Conservation (phyloP, 2,329 filamentous ascomycete genomes). For the Penicillium sp. region DNA sequence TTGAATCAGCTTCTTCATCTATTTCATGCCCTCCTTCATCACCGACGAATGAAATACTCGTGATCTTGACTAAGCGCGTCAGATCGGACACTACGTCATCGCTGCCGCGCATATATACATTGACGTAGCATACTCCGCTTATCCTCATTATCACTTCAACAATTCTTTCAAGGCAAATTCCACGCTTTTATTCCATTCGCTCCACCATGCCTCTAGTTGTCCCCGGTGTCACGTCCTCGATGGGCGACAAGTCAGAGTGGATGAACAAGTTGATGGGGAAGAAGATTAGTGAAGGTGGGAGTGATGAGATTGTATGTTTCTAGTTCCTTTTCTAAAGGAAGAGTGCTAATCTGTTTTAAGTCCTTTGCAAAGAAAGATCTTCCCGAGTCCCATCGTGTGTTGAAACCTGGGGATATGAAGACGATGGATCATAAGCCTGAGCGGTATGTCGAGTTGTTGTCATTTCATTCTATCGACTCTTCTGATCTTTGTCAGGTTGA, state of each 20-base stretch:
- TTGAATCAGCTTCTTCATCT: too few species aligned
- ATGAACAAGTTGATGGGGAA: slow-evolving; percentile 44
- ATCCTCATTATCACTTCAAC: too few species aligned
- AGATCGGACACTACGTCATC: too few species aligned
- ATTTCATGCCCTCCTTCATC: too few species aligned
- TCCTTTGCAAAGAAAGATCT: slow-evolving; percentile 45
- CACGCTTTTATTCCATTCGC: too few species aligned
- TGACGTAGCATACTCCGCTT: background rate
- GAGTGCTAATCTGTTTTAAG: too few species aligned
- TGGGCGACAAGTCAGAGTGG: slow-evolving; percentile 39
- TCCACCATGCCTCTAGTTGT: slow-evolving; percentile 45
- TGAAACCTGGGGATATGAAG: slow-evolving; percentile 36
- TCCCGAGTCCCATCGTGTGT: slow-evolving; percentile 40
- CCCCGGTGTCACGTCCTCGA: slow-evolving; percentile 37
- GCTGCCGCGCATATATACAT: background rate
- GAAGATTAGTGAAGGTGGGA: slow-evolving; percentile 37
- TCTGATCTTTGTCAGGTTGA: too few species aligned
- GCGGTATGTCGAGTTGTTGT: too few species aligned
- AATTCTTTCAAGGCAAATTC: too few species aligned
- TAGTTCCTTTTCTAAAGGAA: background rate
- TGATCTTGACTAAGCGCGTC: too few species aligned
- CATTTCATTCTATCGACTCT: too few species aligned
- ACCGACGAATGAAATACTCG: too few species aligned
- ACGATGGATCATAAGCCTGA: slow-evolving; percentile 42
- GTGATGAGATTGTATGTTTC: slow-evolving; percentile 31